These are phyloP conservation scores for Ramaria sp. DNA, from an alignment of 768 basidiomycete genomes.

Conservation along the genomic window DNA sequence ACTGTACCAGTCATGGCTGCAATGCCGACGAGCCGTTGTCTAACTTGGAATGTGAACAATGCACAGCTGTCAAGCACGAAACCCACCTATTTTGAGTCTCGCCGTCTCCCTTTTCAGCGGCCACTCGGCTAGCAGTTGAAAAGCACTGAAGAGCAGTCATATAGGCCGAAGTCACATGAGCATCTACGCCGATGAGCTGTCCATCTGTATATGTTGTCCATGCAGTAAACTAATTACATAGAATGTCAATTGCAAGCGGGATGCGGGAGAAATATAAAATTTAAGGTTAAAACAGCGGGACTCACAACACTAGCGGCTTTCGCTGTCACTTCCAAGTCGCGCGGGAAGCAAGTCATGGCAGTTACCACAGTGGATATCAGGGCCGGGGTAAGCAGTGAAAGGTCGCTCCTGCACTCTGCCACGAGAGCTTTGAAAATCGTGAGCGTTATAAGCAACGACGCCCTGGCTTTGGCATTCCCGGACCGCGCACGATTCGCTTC, in stretches of 20 bases:
- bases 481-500: constrained; percentile 61
- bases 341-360: constrained; percentile 30
- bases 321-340: constrained; percentile 66
- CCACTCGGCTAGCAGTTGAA: constrained; percentile 44
- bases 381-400: constrained; percentile 60
- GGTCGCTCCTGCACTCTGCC: constrained; percentile 79
- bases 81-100: constrained; percentile 68
- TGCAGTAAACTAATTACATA: constrained; percentile 58
- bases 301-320: constrained; percentile 74
- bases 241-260: not conserved
- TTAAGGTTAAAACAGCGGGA: constrained; percentile 13
- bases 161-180: constrained; percentile 57
- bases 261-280: not conserved
- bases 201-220: constrained; percentile 92
- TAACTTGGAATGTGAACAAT: constrained; percentile 19
- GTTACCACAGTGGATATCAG: constrained; percentile 55
- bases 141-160: constrained; percentile 57
- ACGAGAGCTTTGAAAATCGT: constrained; percentile 73
- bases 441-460: constrained; percentile 78
- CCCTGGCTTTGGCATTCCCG: constrained; percentile 69
- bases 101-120: constrained; percentile 40
- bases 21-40: constrained; percentile 77
- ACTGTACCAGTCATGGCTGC: constrained; percentile 73
- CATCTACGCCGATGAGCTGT: constrained; percentile 70
- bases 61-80: not conserved